phyloP scores from a whole-genome alignment of 1,284 basidiomycete genomes.

The Sanguinoderma infundibulare region DNA sequence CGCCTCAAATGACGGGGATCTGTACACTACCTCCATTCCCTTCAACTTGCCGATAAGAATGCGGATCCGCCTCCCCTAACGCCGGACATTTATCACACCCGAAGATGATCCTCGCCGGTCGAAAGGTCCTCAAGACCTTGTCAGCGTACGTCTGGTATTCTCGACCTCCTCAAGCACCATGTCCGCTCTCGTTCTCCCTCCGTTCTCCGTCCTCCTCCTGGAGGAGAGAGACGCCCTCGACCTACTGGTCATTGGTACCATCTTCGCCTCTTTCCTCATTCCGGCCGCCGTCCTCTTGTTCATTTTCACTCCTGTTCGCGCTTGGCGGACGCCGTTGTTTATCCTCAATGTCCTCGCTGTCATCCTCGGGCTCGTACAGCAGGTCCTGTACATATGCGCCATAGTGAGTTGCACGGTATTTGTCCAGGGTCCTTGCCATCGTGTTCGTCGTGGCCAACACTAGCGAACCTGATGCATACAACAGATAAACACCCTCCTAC shows the following conservation, averaged over 20 bases:
- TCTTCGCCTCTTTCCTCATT: conserved; percentile 24
- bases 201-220: neutral
- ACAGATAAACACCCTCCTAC: neutral
- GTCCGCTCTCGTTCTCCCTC: neutral
- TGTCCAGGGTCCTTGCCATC: no score
- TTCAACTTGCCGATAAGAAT: no score
- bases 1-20: no score
- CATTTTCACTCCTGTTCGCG: conserved; percentile 26
- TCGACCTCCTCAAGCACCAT: neutral
- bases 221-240: neutral
- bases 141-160: neutral
- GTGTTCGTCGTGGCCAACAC: neutral
- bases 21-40: no score
- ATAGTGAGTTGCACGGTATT: neutral
- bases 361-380: conserved; percentile 18
- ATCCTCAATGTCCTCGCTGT: conserved; percentile 30
- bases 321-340: conserved; percentile 31
- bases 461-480: no score
- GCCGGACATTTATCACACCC: neutral
- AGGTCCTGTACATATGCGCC: conserved; percentile 6
- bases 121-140: neutral
- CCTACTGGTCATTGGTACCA: conserved; percentile 22
- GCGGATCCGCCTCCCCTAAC: no score
- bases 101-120: neutral
- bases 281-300: conserved; percentile 28